These are phyloP conservation scores for Tulasnella sp. DNA, from an alignment of 768 basidiomycete genomes.

Conservation along the genomic window DNA sequence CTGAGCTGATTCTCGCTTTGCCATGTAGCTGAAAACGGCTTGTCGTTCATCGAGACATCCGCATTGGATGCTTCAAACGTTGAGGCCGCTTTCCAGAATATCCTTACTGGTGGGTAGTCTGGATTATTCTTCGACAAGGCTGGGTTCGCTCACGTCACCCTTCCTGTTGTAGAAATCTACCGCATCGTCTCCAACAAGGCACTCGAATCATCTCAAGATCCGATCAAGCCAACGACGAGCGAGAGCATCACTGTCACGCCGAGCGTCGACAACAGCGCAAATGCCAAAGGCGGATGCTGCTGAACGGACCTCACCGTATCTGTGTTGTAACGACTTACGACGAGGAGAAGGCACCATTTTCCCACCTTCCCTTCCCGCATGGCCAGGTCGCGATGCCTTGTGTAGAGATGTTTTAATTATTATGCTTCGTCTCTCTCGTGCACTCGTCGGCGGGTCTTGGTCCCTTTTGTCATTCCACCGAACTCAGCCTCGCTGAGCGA, in stretches of 20 bases:
- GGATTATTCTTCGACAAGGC: background rate
- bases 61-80: slow-evolving; percentile 99
- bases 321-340: background rate
- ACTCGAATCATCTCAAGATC: slow-evolving; percentile 74
- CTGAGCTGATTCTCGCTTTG: background rate
- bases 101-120: slow-evolving; percentile 65
- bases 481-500: background rate
- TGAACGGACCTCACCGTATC: slow-evolving; percentile 31
- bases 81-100: slow-evolving; percentile 95
- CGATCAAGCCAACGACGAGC: slow-evolving; percentile 66
- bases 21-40: slow-evolving; percentile 71
- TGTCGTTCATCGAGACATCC: slow-evolving; percentile 98
- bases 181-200: slow-evolving; percentile 94
- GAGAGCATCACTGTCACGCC: slow-evolving; percentile 82
- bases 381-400: slow-evolving; percentile 5
- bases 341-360: background rate
- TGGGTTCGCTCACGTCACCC: background rate
- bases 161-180: slow-evolving; percentile 75
- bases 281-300: slow-evolving; percentile 44
- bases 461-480: background rate
- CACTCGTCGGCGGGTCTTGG: background rate
- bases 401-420: slow-evolving; percentile 2
- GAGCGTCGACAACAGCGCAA: slow-evolving; percentile 46
- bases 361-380: background rate
- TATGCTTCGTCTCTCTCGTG: background rate